Base-by-base conservation (phyloP, 1,139 yeast species). In the Nakaseomyces sp. region DNA sequence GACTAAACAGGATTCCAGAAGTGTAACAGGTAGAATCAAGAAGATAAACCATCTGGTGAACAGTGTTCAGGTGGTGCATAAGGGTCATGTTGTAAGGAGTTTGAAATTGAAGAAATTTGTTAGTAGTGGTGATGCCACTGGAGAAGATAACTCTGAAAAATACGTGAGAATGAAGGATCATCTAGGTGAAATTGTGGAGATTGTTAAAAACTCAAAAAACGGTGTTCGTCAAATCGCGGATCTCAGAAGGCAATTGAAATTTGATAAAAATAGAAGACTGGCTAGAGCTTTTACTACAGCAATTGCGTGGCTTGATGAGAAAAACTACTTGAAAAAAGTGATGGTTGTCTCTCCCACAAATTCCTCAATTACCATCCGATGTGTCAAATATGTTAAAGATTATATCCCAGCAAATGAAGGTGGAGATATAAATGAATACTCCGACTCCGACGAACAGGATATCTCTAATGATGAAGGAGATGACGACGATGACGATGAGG, bases 1-100 rank as follows among this genome's bases (percentile, higher is more conserved):
- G 13, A 76, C 87, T 0, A 74, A 74, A 5, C 91, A 82, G 60
- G 91, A 82, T 55, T 76, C 81, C n/a, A 69, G 89, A 48, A 80
- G 88, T 44, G 66, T 81, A 35, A 79, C 88, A 0, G 69, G 77
- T 1, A 68, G 91, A 51, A 66, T 81, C 44, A 76, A 74, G 52
- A 70, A 72, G 42, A 61, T 82, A 25, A 76, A 53, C 4, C 62
- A 75, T 17, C 61, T 78, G 19, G 73, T 80, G 4, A 63, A 64
- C 19, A 76, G 72, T 50, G 64, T 59, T 50, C 65, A 61, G 37
- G 52, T 73, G 45, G 64, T 73, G 25, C 65, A 61, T 31, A 61
- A 69, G 25, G 71, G 74, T 7, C 77, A 74, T 50, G 76, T 74
- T 41, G 74, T 80, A 8, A 72, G 71, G 40, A 63, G 72, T 40